These are phyloP conservation scores for Termitomyces sp. DNA, from an alignment of 1,284 basidiomycete genomes.

Conservation along the genomic window DNA sequence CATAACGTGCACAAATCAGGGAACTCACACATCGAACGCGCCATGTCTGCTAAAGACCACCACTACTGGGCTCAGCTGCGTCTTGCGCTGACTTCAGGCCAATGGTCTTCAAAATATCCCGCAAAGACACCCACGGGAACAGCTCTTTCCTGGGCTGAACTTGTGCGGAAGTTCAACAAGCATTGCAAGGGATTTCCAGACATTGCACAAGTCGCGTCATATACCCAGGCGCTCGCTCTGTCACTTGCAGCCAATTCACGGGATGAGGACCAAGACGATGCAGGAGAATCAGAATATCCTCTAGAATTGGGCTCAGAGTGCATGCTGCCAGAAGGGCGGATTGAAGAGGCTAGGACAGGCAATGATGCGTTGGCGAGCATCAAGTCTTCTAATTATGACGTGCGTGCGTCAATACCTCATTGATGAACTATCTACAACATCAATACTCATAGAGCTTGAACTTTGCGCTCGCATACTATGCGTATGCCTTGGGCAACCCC, in stretches of 20 bases:
- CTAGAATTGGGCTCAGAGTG: conserved; percentile 53
- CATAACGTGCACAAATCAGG: no score
- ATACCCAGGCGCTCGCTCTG: conserved; percentile 61
- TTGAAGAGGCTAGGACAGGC: conserved; percentile 46
- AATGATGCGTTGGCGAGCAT: conserved; percentile 51
- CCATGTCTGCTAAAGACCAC: conserved; percentile 49
- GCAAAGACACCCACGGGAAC: conserved; percentile 59
- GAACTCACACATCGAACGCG: conserved; percentile 8
- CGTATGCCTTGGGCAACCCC: conserved; percentile 67
- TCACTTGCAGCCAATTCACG: conserved; percentile 45
- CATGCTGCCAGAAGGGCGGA: conserved; percentile 46
- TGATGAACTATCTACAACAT: conserved; percentile 5
- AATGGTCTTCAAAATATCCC: conserved; percentile 58
- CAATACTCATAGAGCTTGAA: conserved; percentile 44
- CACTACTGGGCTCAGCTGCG: conserved; percentile 74
- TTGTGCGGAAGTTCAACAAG: conserved; percentile 85
- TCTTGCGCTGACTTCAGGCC: conserved; percentile 59
- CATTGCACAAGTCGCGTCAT: conserved; percentile 61
- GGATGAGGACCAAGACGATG: conserved; percentile 44
- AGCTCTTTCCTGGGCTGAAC: conserved; percentile 69
- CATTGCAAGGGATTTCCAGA: conserved; percentile 63
- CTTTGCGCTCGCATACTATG: conserved; percentile 69
- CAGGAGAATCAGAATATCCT: conserved; percentile 28
- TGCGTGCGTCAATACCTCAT: conserved; percentile 33
- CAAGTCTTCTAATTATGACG: conserved; percentile 52